Evolutionary conservation across 176 grass and related monocot genomes (phyloP).

Genomic region (Cenchrus fungigraminus): DNA sequence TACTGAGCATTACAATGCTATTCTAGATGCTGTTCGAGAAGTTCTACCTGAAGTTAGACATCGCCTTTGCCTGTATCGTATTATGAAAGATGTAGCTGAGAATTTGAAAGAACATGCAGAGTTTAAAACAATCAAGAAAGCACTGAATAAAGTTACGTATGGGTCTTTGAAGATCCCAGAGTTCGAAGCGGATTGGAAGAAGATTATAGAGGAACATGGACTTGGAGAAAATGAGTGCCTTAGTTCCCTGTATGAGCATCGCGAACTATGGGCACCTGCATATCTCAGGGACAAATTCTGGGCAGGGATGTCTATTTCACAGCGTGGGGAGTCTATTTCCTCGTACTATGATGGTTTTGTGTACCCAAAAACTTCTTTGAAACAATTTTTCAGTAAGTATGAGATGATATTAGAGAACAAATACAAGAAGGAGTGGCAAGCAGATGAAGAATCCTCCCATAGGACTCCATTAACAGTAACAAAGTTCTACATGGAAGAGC

Average conservation of each 20-base stretch:
- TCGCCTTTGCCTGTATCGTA: constrained; percentile 76
- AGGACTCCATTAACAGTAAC: constrained; percentile 82
- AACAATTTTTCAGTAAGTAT: constrained; percentile 93
- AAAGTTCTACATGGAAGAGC: constrained; percentile 98
- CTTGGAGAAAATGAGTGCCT: constrained; percentile 89
- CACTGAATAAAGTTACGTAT: constrained; percentile 72
- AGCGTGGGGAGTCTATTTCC: constrained; percentile 56
- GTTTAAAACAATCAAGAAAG: constrained; percentile 81
- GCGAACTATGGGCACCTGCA: constrained; percentile 74
- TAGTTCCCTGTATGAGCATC: constrained; percentile 73
- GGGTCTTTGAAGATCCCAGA: constrained; percentile 67
- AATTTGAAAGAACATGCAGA: constrained; percentile 76
- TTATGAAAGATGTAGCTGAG: constrained; percentile 82
- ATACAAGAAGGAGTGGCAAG: constrained; percentile 90
- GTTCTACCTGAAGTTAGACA: constrained; percentile 68
- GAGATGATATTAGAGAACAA: constrained; percentile 88
- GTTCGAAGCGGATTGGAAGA: constrained; percentile 83
- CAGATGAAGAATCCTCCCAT: constrained; percentile 85
- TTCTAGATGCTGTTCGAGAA: constrained; percentile 69
- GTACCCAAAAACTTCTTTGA: constrained; percentile 91
- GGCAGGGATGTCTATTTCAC: constrained; percentile 83
- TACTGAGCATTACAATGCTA: constrained; percentile 80
- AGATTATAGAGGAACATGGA: constrained; percentile 66
- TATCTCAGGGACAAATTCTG: constrained; percentile 92
- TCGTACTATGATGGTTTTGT: constrained; percentile 94